A percentile compares a stretch with the other conserved stretches of the same genome.
Conservation (phyloP, 306 rosid genomes). For the Trifolium dubium region DNA sequence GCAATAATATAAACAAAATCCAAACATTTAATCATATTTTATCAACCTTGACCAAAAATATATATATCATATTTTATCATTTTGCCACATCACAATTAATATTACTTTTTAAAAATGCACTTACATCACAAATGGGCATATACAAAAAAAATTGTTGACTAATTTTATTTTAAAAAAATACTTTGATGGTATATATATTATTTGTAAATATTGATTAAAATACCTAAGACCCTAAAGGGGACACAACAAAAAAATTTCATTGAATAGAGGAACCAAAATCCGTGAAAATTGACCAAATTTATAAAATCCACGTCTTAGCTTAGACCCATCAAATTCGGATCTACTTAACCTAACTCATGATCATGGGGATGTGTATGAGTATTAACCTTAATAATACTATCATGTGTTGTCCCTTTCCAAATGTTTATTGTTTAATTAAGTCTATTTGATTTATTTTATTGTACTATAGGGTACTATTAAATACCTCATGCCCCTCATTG, state of each 20-base stretch:
- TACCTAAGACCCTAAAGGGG: not conserved
- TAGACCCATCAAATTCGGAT: slow-evolving; percentile 43
- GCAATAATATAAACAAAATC: not conserved
- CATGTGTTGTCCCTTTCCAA: slow-evolving; percentile 16
- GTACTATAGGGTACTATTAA: not conserved
- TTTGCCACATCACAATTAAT: not conserved
- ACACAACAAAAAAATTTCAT: not conserved
- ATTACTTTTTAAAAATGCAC: not conserved
- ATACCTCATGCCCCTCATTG: slow-evolving; percentile 37
- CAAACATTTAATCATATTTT: not conserved
- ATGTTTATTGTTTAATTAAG: slow-evolving; percentile 17
- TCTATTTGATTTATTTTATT: slow-evolving; percentile 28
- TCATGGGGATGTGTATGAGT: slow-evolving; percentile 9
- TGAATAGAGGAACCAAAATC: not conserved
- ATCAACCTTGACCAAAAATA: not conserved
- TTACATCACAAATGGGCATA: not conserved
- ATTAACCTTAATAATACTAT: not conserved
- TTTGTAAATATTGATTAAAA: not conserved
- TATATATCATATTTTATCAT: not conserved
- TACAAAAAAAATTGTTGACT: not conserved
- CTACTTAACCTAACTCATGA: slow-evolving; percentile 41
- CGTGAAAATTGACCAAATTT: slow-evolving; percentile 30
- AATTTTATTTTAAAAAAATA: not conserved
- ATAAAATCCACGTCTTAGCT: slow-evolving; percentile 39
- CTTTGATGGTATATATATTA: not conserved